Evolutionary conservation across 164 flowering plant genomes (phyloP), one percentile per base, ranked within the genome.

Genomic region (Santalum album): DNA sequence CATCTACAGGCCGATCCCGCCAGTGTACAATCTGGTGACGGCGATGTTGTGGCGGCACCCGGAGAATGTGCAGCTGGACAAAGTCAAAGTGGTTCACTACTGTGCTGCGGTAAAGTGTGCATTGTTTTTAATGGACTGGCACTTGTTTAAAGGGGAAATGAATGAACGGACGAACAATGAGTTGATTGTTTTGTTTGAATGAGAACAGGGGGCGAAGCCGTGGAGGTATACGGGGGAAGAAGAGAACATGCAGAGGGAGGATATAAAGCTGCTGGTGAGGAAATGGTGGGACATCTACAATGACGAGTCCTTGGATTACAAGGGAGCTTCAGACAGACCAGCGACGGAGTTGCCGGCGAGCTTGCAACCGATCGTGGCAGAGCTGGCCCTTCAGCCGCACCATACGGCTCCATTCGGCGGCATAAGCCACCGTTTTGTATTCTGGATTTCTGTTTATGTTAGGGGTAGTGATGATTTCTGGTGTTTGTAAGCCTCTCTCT

Each of bases 151-250:
- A 29, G 34, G 34, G 9, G 15, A 19, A 19, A 29, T 29, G 34
- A 29, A 29, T 29, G 34, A 29, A 3, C 6, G 34, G 4, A 29
- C 34, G 4, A 29, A 29, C 34, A n/a, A n/a, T 29, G 34, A 29
- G 4, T 29, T 3, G 34, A 9, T 9, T 29, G 34, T 29, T 29
- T 29, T 4, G 34, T 29, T 29, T 29, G 34, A 29, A 29, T 29
- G 9, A 3, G 4, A 29, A 16, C 40, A 70, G 73, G 77, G 85
- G 2, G 75, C 82, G 6, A 80, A 80, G 71, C 85, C 85, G 25
- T 77, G 85, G 85, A 80, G 85, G 67, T 77, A 69, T 43, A 80
- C 80, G 0, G 85, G 85, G 15, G 56, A 80, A 43, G 82, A 77
- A 57, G 72, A 56, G 17, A 80, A 77, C 72, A 80, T 80, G 84